phyloP scores from a whole-genome alignment of 208 protist species.

The Tritrichomonas foetus region DNA sequence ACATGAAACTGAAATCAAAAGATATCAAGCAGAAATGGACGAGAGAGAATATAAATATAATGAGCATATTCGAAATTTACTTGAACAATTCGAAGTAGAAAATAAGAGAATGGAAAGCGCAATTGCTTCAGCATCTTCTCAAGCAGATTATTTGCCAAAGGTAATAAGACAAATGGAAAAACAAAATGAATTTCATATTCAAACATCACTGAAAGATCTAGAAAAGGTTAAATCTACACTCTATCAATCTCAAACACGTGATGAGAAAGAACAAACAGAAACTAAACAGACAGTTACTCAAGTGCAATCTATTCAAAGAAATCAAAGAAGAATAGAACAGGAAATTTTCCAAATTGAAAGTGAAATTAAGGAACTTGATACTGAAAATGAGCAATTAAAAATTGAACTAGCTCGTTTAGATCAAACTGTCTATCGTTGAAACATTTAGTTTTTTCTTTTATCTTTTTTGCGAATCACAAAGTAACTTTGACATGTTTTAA shows the following conservation, averaged over 20 bases:
- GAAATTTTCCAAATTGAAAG: neutral
- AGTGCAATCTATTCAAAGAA: neutral
- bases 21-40: neutral
- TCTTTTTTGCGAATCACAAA: no score
- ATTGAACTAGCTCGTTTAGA: neutral
- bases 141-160: neutral
- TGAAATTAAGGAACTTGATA: slow-evolving; percentile 6
- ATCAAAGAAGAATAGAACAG: neutral
- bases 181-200: neutral
- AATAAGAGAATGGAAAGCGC: neutral
- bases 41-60: neutral
- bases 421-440: neutral
- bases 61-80: neutral
- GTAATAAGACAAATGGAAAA: neutral
- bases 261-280: neutral
- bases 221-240: slow-evolving; percentile 5
- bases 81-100: neutral
- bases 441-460: no score
- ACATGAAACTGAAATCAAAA: neutral
- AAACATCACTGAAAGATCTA: slow-evolving; percentile 9
- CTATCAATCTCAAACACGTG: neutral
- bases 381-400: neutral
- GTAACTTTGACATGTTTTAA: no score
- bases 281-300: neutral
- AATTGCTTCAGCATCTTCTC: neutral